phyloP scores from a whole-genome alignment of 352 stramenopile genomes.

The Globisporangium perplexum region DNA sequence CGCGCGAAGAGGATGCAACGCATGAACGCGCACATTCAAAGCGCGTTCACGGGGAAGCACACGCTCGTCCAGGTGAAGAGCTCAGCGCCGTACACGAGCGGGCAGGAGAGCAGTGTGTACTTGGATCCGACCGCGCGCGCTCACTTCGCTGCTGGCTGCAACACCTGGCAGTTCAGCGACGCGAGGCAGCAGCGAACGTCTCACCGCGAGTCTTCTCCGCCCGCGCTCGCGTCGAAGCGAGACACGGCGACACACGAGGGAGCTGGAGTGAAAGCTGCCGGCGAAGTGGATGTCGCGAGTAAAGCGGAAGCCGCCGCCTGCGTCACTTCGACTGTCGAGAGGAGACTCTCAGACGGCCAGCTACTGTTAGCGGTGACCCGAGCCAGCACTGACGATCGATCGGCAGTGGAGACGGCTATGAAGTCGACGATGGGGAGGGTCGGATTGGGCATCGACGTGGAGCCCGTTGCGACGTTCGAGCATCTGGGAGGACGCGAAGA shows the following conservation, averaged over 20 bases:
- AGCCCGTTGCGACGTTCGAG: slow-evolving; percentile 81
- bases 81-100: slow-evolving; percentile 67
- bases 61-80: slow-evolving; percentile 79
- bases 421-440: slow-evolving; percentile 49
- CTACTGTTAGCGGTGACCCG: not conserved
- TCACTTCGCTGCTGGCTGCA: slow-evolving; percentile 52
- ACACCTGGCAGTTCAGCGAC: slow-evolving; percentile 71
- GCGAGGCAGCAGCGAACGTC: not conserved
- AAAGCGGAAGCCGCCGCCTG: slow-evolving; percentile 22
- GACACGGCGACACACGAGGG: not conserved
- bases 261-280: not conserved
- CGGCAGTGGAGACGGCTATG: slow-evolving; percentile 21
- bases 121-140: slow-evolving; percentile 77
- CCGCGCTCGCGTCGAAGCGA: not conserved
- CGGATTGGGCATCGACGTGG: slow-evolving; percentile 72
- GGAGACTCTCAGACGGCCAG: not conserved
- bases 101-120: slow-evolving; percentile 83
- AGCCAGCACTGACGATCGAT: not conserved
- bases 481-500: slow-evolving; percentile 71
- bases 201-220: not conserved
- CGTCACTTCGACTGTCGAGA: not conserved
- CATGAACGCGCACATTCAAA: slow-evolving; percentile 75
- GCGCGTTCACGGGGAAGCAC: slow-evolving; percentile 73
- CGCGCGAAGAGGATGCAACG: slow-evolving; percentile 12
- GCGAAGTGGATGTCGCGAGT: slow-evolving; percentile 12